Base-by-base conservation (phyloP, 2,329 filamentous ascomycete genomes). In the Diaporthe citri region DNA sequence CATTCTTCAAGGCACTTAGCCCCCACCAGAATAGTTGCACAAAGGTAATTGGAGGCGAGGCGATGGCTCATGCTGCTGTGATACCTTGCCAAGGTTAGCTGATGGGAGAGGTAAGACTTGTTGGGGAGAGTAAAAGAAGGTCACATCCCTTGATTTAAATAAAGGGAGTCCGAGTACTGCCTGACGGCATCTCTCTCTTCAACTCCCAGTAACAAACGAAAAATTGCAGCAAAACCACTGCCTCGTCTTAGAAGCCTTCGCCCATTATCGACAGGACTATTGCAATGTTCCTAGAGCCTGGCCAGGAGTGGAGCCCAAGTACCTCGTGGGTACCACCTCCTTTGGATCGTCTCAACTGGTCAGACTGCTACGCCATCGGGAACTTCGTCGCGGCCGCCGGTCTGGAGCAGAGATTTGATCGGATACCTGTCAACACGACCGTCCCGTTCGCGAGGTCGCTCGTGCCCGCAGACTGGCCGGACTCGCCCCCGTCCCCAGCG, bases 361-460 rank as follows among this genome's bases (percentile, higher is more conserved):
- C 34, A 60, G 36, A 60, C 36, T 60, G 57, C 34, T 17, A 39
- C n/a, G 34, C n/a, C 10, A 60, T 60, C 6, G 36, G 57, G 25
- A 60, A 60, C 12, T 60, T 25, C n/a, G n/a, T 60, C 36, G 57
- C 57, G 36, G 57, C 57, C 57, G 57, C 57, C 25, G 36, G 34
- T 25, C 6, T 39, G 34, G 36, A 60, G 34, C 57, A 60, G 57
- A 36, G 3, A 0, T 60, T 60, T n/a, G 57, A 60, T 17, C 57
- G 10, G 3, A 60, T 60, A 60, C 57, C 57, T 4, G 57, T 17
- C 57, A 60, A 60, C 36, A 60, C 57, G 57, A 60, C 57, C 4
- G 57, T 60, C 4, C 20, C 57, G 5, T 60, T 60, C 57, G 57
- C 36, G 57, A 41, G 36, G 57, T 60, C 57, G 6, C 57, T 41